Evolutionary conservation across 208 protist genomes (phyloP).

Genomic region (Trypanosoma platydactyli): DNA sequence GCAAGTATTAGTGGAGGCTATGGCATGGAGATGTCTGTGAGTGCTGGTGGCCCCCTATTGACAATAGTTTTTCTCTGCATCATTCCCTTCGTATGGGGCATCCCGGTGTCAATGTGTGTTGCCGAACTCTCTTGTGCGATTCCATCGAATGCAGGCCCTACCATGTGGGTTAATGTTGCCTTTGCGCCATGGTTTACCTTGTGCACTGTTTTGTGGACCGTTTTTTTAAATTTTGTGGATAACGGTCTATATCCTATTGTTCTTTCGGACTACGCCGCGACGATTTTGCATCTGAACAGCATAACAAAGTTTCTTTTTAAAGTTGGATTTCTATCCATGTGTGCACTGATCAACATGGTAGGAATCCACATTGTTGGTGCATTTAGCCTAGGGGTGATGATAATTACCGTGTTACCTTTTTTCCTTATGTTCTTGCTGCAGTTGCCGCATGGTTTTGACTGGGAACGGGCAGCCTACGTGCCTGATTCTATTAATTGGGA

Average conservation of each 20-base stretch:
- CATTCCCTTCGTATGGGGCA: constrained; percentile 87
- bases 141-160: constrained; percentile 86
- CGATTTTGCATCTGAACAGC: constrained; percentile 60
- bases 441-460: constrained; percentile 76
- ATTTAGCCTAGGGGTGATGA: constrained; percentile 82
- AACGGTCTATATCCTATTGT: constrained; percentile 89
- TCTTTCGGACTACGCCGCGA: constrained; percentile 83
- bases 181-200: constrained; percentile 85
- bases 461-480: constrained; percentile 66
- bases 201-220: constrained; percentile 81
- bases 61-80: constrained; percentile 83
- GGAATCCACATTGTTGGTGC: constrained; percentile 71
- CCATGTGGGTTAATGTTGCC: constrained; percentile 92
- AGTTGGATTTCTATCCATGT: constrained; percentile 62
- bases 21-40: constrained; percentile 85
- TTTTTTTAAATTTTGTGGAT: constrained; percentile 84
- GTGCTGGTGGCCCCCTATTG: constrained; percentile 83
- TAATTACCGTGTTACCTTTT: constrained; percentile 87
- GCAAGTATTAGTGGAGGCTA: constrained; percentile 89
- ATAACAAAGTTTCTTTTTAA: constrained; percentile 61
- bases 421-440: constrained; percentile 85
- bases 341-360: constrained; percentile 76
- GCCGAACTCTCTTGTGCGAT: constrained; percentile 87
- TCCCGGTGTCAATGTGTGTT: constrained; percentile 86
- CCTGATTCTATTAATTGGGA: constrained; percentile 80